Evolutionary conservation across 495 filamentous ascomycete species (phyloP).

Genomic region (Penicillium pancosmium): DNA sequence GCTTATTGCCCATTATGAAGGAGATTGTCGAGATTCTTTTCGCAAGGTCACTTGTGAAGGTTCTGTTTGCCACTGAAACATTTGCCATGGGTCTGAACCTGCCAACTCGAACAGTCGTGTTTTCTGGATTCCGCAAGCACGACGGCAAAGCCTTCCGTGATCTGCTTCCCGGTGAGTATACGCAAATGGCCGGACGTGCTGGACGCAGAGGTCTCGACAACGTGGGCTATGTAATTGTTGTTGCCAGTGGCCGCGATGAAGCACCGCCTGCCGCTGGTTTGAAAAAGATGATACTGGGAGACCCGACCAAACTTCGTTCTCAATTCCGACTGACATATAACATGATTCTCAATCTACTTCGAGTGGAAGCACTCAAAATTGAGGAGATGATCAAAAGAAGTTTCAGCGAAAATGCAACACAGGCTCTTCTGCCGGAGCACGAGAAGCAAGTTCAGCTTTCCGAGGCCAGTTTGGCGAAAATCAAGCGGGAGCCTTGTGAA

Average conservation of each 20-base stretch:
- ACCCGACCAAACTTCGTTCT: slow-evolving; percentile 91
- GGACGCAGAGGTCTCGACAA: slow-evolving; percentile 90
- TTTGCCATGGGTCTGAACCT: slow-evolving; percentile 98
- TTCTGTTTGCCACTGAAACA: slow-evolving; percentile 96
- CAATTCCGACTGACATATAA: slow-evolving; percentile 98
- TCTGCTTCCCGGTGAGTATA: slow-evolving; percentile 92
- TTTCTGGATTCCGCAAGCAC: slow-evolving; percentile 95
- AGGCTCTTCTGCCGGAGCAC: slow-evolving; percentile 90
- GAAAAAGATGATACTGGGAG: slow-evolving; percentile 91
- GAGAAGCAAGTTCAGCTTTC: slow-evolving; percentile 93
- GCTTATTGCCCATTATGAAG: slow-evolving; percentile 93
- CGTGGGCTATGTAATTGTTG: slow-evolving; percentile 92
- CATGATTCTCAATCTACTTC: slow-evolving; percentile 95
- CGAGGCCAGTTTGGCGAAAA: slow-evolving; percentile 84
- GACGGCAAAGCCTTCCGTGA: slow-evolving; percentile 91
- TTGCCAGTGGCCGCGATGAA: slow-evolving; percentile 79
- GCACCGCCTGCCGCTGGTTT: slow-evolving; percentile 81
- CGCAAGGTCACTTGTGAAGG: slow-evolving; percentile 90
- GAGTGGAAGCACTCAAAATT: slow-evolving; percentile 96
- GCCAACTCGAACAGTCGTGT: slow-evolving; percentile 94
- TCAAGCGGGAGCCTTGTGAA: slow-evolving; percentile 82
- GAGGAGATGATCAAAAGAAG: slow-evolving; percentile 99
- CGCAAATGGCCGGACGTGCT: slow-evolving; percentile 96
- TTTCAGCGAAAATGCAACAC: slow-evolving; percentile 98
- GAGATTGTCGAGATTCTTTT: slow-evolving; percentile 98